Percentiles rank a stretch among this genome's conserved stretches.
Conservation (phyloP, 1,284 basidiomycete species). For the Veloboletus limbatus region DNA sequence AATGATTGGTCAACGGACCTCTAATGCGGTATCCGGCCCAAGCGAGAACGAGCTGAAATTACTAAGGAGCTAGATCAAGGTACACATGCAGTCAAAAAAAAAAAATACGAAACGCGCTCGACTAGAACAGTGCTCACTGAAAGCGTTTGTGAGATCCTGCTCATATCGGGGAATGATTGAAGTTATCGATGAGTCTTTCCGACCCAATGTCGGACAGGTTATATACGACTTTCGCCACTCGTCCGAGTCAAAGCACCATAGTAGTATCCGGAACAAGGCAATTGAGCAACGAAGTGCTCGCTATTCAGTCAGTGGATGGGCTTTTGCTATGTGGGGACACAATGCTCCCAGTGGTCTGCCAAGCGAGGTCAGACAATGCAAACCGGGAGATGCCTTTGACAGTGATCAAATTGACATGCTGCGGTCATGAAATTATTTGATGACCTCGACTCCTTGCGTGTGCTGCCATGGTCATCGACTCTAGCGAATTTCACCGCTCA, state of each 20-base stretch:
- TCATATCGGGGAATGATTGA: slow-evolving; percentile 19
- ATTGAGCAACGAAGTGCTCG: slow-evolving; percentile 8
- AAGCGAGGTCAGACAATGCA: slow-evolving; percentile 22
- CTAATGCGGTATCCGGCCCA: slow-evolving; percentile 5
- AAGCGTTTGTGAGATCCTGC: slow-evolving; percentile 33
- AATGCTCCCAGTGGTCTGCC: neutral
- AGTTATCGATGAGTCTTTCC: neutral
- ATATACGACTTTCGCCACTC: slow-evolving; percentile 30
- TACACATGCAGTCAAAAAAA: slow-evolving; percentile 2
- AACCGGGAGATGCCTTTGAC: slow-evolving; percentile 6
- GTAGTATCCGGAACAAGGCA: slow-evolving; percentile 25
- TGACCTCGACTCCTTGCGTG: neutral
- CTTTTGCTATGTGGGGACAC: slow-evolving; percentile 6
- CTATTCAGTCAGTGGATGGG: slow-evolving; percentile 10
- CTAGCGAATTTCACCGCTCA: neutral
- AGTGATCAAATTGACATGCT: slow-evolving; percentile 2
- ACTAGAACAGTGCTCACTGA: slow-evolving; percentile 23
- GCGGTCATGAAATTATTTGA: slow-evolving; percentile 1
- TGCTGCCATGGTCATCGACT: neutral
- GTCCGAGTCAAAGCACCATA: slow-evolving; percentile 25
- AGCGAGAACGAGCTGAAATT: slow-evolving; percentile 22
- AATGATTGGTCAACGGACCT: slow-evolving; percentile 20
- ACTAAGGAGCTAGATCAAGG: slow-evolving; percentile 24
- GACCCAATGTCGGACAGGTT: slow-evolving; percentile 8
- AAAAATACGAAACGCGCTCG: neutral